phyloP scores from a whole-genome alignment of 768 basidiomycete genomes.

The Hericium erinaceus region DNA sequence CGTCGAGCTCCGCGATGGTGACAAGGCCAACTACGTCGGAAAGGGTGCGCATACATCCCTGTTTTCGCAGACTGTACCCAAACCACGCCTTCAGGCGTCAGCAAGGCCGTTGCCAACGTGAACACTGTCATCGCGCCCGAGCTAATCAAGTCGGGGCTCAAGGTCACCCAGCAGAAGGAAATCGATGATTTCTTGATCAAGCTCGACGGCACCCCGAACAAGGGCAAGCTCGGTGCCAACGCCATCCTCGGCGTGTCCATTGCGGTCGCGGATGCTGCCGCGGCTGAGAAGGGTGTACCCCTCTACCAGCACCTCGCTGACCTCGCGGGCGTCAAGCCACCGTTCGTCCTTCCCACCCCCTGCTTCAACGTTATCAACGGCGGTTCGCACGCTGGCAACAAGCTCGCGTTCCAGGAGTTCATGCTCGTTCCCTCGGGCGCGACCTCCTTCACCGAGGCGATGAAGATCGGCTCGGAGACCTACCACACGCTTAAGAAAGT shows the following conservation, averaged over 20 bases:
- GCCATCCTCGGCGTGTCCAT: constrained; percentile 98
- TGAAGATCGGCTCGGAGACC: constrained; percentile 98
- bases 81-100: constrained; percentile 52
- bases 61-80: background rate
- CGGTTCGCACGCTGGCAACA: constrained; percentile 98
- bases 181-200: constrained; percentile 98
- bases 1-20: constrained; percentile 95
- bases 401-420: constrained; percentile 99
- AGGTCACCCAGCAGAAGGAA: constrained; percentile 86
- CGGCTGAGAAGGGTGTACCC: constrained; percentile 90
- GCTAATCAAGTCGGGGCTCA: constrained; percentile 75
- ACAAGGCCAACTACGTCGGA: constrained; percentile 87
- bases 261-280: constrained; percentile 87
- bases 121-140: constrained; percentile 86
- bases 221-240: constrained; percentile 98
- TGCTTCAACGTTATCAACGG: constrained; percentile 99
- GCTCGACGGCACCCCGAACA: constrained; percentile 95
- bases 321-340: constrained; percentile 90
- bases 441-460: constrained; percentile 83
- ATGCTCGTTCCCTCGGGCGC: constrained; percentile 98
- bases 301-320: constrained; percentile 95
- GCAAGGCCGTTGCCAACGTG: constrained; percentile 90
- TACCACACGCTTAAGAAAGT: constrained; percentile 99
- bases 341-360: constrained; percentile 86
- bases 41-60: constrained; percentile 55